phyloP scores from a whole-genome alignment of 2,329 filamentous ascomycete species.

The Byssoonygena ceratinophila region DNA sequence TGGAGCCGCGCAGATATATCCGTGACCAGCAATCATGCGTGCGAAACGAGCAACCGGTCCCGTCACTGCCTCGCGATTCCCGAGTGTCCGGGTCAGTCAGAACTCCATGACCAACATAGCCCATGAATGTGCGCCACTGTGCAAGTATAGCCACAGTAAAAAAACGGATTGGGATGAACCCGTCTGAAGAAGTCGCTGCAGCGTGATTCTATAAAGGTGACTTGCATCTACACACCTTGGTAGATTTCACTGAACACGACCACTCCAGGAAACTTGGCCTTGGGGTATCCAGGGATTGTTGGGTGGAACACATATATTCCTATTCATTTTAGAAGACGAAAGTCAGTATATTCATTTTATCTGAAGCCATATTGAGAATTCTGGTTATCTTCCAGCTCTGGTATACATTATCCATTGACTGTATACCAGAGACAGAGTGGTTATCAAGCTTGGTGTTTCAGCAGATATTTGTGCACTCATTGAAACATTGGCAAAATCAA shows the following conservation, averaged over 20 bases:
- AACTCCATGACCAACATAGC: not conserved
- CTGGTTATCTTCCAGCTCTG: not conserved
- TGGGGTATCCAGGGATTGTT: conserved; percentile 69
- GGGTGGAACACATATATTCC: conserved; percentile 87
- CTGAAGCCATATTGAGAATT: not conserved
- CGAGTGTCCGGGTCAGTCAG: not conserved
- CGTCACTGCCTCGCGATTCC: conserved; percentile 50
- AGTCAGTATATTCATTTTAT: not conserved
- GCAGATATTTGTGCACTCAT: too few species aligned
- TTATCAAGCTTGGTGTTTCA: too few species aligned
- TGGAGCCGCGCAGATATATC: conserved; percentile 84
- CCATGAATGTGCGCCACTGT: not conserved
- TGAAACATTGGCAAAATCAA: not conserved
- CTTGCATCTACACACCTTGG: conserved; percentile 53
- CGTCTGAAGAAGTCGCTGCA: too few species aligned
- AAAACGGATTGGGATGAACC: too few species aligned
- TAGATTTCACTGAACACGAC: conserved; percentile 91
- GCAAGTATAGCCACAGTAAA: too few species aligned
- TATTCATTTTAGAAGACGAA: conserved; percentile 29
- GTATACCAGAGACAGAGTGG: not conserved
- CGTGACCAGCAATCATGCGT: conserved; percentile 80
- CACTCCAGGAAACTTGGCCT: conserved; percentile 81
- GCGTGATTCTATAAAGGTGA: too few species aligned
- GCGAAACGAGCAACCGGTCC: conserved; percentile 83
- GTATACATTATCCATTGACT: not conserved